Evolutionary conservation across 768 basidiomycete species (phyloP).

Genomic region (Calocera cornea): DNA sequence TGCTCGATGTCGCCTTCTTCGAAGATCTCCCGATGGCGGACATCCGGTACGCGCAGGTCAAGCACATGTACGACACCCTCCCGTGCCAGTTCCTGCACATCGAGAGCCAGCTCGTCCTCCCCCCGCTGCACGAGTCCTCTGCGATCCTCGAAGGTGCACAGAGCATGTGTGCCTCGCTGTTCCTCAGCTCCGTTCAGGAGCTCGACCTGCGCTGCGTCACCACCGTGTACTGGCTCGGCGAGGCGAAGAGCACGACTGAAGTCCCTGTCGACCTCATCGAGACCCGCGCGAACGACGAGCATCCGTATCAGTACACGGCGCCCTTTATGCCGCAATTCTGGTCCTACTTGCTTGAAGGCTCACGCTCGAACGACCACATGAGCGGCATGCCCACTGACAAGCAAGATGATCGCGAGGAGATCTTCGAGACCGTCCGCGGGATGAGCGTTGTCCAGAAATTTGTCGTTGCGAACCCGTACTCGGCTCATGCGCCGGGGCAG

Average conservation of each 20-base stretch:
- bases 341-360: slow-evolving; percentile 11
- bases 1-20: slow-evolving; percentile 9
- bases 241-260: not conserved
- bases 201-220: slow-evolving; percentile 13
- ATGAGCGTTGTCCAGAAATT: slow-evolving; percentile 17
- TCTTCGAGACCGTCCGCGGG: slow-evolving; percentile 12
- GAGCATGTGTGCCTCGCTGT: not conserved
- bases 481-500: not conserved
- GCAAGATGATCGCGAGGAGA: slow-evolving; percentile 8
- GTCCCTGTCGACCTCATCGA: not conserved
- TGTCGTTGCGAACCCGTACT: slow-evolving; percentile 9
- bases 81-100: slow-evolving; percentile 19
- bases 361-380: not conserved
- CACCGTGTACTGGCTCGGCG: slow-evolving; percentile 14
- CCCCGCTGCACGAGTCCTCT: not conserved
- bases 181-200: slow-evolving; percentile 11
- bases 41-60: slow-evolving; percentile 11
- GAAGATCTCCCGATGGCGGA: slow-evolving; percentile 13
- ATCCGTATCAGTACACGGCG: slow-evolving; percentile 8
- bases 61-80: slow-evolving; percentile 14
- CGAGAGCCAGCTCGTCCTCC: slow-evolving; percentile 13
- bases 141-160: slow-evolving; percentile 4
- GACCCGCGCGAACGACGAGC: not conserved
- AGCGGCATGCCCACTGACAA: not conserved
- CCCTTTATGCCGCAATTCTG: slow-evolving; percentile 16